Evolutionary conservation across 2,329 filamentous ascomycete genomes (phyloP), one percentile per base, ranked within the genome.

Genomic region (Chaetothyriales sp.): DNA sequence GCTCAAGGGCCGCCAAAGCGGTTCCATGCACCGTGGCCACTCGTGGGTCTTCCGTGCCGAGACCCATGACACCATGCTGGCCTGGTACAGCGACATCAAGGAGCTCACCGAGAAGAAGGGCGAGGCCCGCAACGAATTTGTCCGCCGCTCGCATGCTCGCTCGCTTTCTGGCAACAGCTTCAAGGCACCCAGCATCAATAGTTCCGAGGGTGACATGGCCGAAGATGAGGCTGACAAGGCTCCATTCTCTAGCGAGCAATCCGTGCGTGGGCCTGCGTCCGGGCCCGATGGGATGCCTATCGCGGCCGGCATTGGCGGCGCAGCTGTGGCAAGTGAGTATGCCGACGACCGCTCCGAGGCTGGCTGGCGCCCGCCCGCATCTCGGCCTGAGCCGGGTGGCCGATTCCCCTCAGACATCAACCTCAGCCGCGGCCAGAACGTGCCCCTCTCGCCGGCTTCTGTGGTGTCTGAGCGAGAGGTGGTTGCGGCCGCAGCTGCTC

Each of bases 41-140:
- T 77, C 77, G 42, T 83, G 79, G 79, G 78, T 82, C 8, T 82
- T 83, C 69, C 73, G 79, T 49, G 79, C 79, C 19, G 79, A 83
- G 62, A 76, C 77, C 1, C 74, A 94, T 66, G 90, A 96, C 60
- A 95, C 89, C 12, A 95, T 96, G 90, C 81, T 94, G 73, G 87
- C 88, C 45, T 98, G 92, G 81, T 96, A 88, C 65, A 84, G 92
- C 49, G 90, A 95, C 62, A 90, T 98, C 65, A 88, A 90, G 66
- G 80, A 78, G 43, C 73, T 98, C 55, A 95, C 86, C 4, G 88
- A 94, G 65, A 89, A 85, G 68, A 84, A 83, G 20, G 84, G 87
- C 25, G 86, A 93, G 65, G 89, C 94, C 63, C 83, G 89, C 43
- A 86, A 80, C 65, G 86, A 85, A 25, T 95, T 92, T 64, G 86